A percentile compares a stretch with the other conserved stretches of the same genome.
Evolutionary conservation across 257 asterid genomes (phyloP).

Genomic region (Fraxinus pennsylvanica): DNA sequence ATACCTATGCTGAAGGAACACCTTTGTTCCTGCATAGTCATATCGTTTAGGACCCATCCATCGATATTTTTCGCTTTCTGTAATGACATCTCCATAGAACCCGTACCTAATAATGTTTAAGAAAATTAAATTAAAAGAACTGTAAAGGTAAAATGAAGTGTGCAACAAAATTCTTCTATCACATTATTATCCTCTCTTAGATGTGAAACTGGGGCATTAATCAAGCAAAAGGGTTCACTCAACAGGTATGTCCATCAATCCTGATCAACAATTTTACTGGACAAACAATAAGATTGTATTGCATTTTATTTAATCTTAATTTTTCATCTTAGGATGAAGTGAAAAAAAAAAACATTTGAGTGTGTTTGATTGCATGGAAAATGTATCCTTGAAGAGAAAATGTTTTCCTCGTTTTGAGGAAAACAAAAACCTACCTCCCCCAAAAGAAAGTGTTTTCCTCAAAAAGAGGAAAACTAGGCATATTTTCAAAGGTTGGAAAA

Average conservation of each 20-base stretch:
- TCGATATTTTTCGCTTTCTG: conserved; percentile 90
- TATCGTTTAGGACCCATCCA: conserved; percentile 99
- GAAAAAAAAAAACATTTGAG: no score
- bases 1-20: conserved; percentile 93
- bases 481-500: no score
- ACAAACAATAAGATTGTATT: conserved; percentile 12
- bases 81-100: conserved; percentile 94
- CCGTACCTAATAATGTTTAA: conserved; percentile 66
- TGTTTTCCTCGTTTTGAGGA: no score
- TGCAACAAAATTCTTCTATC: conserved; percentile 10
- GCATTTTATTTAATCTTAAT: background rate
- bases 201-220: conserved; percentile 11
- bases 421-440: no score
- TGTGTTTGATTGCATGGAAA: no score
- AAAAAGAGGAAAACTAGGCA: no score
- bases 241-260: background rate
- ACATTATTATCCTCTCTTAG: background rate
- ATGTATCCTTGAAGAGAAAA: no score
- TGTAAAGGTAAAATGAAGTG: conserved; percentile 16
- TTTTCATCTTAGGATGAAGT: background rate
- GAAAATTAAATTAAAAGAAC: conserved; percentile 21
- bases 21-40: conserved; percentile 95
- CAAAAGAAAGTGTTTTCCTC: no score
- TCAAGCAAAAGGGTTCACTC: background rate
- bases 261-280: conserved; percentile 13